These are phyloP conservation scores for Eudorina sp. DNA, from an alignment of 139 green algal genomes.

Conservation along the genomic window DNA sequence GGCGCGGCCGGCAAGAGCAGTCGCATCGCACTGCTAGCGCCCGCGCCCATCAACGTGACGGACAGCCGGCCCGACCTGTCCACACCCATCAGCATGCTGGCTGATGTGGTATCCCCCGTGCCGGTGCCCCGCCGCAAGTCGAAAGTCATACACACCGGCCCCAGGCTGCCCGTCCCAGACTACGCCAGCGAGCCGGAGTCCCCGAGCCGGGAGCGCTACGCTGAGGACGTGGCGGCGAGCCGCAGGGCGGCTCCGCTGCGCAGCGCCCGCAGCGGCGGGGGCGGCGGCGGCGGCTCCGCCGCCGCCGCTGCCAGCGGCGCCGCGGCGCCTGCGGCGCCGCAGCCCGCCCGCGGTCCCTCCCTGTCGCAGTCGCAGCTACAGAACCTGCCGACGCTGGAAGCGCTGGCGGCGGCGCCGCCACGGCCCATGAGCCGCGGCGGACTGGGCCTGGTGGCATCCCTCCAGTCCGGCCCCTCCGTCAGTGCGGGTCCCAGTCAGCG, in stretches of 20 bases:
- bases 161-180: conserved; percentile 6
- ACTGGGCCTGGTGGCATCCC: background rate
- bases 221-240: background rate
- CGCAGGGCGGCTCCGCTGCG: background rate
- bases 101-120: background rate
- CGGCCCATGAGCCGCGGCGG: conserved; percentile 5
- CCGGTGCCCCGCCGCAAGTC: background rate
- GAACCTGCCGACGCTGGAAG: background rate
- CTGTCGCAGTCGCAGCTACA: background rate
- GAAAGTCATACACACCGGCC: background rate
- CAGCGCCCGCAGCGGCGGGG: background rate
- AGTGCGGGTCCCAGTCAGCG: background rate
- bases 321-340: background rate
- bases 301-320: background rate
- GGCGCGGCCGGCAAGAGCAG: background rate
- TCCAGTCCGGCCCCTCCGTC: background rate
- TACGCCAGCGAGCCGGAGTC: background rate
- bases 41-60: background rate
- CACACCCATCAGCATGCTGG: conserved; percentile 18
- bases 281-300: background rate
- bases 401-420: background rate
- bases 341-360: background rate
- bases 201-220: background rate
- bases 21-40: background rate
- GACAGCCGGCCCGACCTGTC: background rate